A percentile compares a stretch with the other conserved stretches of the same genome.
Conservation (phyloP, 2,329 filamentous ascomycete species). For the Colletotrichum chlorophyti region DNA sequence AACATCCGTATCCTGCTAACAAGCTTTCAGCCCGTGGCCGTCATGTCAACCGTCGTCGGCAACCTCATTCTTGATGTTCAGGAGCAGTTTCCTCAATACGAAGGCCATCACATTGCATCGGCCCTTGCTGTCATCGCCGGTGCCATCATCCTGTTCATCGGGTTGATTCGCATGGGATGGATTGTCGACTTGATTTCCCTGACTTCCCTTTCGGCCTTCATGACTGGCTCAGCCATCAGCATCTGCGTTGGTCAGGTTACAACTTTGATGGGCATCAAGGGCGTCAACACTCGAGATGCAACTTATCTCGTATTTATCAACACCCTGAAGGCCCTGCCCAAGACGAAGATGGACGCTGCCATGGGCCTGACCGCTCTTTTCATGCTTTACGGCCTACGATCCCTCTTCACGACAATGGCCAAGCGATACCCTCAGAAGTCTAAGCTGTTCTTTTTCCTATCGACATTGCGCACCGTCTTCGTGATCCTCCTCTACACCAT, state of each 20-base stretch:
- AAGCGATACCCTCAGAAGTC: slow-evolving; percentile 72
- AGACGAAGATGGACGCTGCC: slow-evolving; percentile 77
- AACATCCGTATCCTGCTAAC: slow-evolving; percentile 2
- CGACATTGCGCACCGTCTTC: slow-evolving; percentile 88
- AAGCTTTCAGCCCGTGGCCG: slow-evolving; percentile 77
- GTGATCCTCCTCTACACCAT: slow-evolving; percentile 92
- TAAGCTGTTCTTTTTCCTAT: slow-evolving; percentile 87
- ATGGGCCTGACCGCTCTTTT: slow-evolving; percentile 85
- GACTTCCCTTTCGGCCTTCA: slow-evolving; percentile 90
- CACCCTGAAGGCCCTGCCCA: slow-evolving; percentile 74
- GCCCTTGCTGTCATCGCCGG: slow-evolving; percentile 81
- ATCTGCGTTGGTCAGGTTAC: slow-evolving; percentile 87
- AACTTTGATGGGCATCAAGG: slow-evolving; percentile 78
- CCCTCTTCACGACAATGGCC: slow-evolving; percentile 67
- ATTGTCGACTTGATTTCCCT: slow-evolving; percentile 93
- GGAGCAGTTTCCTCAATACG: slow-evolving; percentile 61
- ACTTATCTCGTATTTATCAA: slow-evolving; percentile 88
- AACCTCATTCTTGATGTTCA: slow-evolving; percentile 75
- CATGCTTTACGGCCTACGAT: slow-evolving; percentile 79
- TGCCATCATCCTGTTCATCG: slow-evolving; percentile 78
- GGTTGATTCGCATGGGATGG: slow-evolving; percentile 82
- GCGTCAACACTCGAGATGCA: slow-evolving; percentile 76
- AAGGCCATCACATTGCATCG: slow-evolving; percentile 74
- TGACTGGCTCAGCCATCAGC: slow-evolving; percentile 93
- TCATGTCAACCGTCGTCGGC: slow-evolving; percentile 91